These are phyloP conservation scores for Firmiana major DNA, from an alignment of 345 rosid genomes.

Conservation along the genomic window DNA sequence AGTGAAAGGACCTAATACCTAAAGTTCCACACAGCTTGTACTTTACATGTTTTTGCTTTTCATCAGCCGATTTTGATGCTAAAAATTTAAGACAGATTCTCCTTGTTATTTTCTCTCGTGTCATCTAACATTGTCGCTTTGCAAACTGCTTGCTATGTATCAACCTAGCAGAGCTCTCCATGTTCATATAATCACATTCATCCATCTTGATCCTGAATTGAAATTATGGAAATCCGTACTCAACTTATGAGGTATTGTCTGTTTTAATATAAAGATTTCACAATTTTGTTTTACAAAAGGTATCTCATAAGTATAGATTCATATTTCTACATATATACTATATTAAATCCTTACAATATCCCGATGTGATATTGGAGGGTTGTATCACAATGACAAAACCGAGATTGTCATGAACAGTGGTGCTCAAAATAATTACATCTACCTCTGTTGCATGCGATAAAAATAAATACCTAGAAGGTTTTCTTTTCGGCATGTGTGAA, in stretches of 20 bases:
- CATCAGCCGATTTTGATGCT: background rate
- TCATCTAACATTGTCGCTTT: background rate
- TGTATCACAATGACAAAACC: background rate
- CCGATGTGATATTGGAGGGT: background rate
- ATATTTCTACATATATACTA: too few species aligned
- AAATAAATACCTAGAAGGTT: too few species aligned
- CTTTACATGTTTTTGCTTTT: background rate
- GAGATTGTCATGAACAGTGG: background rate
- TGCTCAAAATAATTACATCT: background rate
- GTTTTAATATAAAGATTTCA: too few species aligned
- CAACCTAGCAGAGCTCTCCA: background rate
- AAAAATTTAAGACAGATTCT: background rate
- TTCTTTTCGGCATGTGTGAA: too few species aligned
- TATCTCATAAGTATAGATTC: too few species aligned
- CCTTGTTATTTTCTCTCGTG: too few species aligned
- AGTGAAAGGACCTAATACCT: background rate
- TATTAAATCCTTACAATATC: too few species aligned
- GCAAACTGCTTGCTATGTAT: background rate
- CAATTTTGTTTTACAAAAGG: too few species aligned
- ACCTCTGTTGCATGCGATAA: background rate
- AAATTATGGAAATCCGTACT: too few species aligned
- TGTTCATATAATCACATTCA: background rate
- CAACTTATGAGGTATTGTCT: too few species aligned
- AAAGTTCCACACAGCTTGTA: background rate
- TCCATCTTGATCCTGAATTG: too few species aligned